These are phyloP conservation scores for Capsaspora owczarzaki DNA, from an alignment of 78 protist species.

Conservation along the genomic window DNA sequence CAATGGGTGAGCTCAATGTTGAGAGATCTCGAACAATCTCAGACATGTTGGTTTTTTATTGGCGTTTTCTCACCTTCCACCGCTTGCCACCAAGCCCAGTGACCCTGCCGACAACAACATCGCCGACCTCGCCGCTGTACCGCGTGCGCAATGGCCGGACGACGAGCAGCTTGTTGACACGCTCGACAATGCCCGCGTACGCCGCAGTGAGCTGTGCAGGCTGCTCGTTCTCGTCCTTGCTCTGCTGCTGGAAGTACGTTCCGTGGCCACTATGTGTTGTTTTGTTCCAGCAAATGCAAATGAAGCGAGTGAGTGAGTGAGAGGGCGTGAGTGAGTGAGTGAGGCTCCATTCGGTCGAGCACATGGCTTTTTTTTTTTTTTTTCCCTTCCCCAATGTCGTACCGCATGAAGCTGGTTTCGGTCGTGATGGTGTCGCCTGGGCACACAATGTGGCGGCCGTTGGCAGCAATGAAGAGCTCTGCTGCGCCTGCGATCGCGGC, in stretches of 20 bases:
- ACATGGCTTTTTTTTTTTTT: too few relatives aligned
- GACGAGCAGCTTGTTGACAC: conserved; percentile 51
- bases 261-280: conserved; percentile 25
- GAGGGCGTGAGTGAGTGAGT: not conserved
- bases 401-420: not conserved
- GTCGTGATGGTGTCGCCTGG: not conserved
- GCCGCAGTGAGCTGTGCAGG: conserved; percentile 36
- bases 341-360: too few relatives aligned
- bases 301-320: too few relatives aligned
- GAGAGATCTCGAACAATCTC: too few relatives aligned
- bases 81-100: conserved; percentile 1
- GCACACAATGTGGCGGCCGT: not conserved
- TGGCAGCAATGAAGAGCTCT: too few relatives aligned
- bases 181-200: conserved; percentile 70
- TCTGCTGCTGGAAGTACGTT: not conserved
- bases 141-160: conserved; percentile 60
- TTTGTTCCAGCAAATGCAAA: too few relatives aligned
- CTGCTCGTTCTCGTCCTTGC: too few relatives aligned
- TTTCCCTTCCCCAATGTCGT: too few relatives aligned
- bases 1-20: too few relatives aligned
- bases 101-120: conserved; percentile 73
- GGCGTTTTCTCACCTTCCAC: too few relatives aligned
- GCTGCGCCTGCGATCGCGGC: too few relatives aligned
- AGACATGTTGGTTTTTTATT: too few relatives aligned
- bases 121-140: conserved; percentile 74